These are phyloP conservation scores for Astragalus membranaceus DNA, from an alignment of 306 rosid genomes.

Conservation along the genomic window DNA sequence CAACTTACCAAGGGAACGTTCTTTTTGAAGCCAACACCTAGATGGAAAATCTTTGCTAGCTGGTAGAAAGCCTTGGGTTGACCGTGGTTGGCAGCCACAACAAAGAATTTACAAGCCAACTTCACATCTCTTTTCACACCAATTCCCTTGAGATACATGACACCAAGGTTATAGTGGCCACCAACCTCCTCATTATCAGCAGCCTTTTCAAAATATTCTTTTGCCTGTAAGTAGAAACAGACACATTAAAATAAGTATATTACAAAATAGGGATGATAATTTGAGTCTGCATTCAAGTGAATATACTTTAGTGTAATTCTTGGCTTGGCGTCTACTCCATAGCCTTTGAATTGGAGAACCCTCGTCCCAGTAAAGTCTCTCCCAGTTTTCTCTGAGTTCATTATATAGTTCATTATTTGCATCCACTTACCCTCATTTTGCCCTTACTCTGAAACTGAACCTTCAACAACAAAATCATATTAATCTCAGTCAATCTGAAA, in stretches of 20 bases:
- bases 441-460: too few relatives aligned
- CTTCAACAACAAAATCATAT: too few relatives aligned
- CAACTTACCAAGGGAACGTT: too few relatives aligned
- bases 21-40: too few relatives aligned
- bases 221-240: conserved; percentile 49
- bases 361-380: too few relatives aligned
- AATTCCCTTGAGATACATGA: conserved; percentile 90
- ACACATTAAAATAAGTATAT: neutral
- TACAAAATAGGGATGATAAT: neutral
- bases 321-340: conserved; percentile 82
- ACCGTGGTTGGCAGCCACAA: conserved; percentile 79
- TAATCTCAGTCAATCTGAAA: too few relatives aligned
- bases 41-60: too few relatives aligned
- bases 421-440: too few relatives aligned
- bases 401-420: too few relatives aligned
- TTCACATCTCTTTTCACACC: conserved; percentile 89
- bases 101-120: conserved; percentile 56
- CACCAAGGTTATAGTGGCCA: conserved; percentile 91
- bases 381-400: too few relatives aligned
- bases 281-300: neutral
- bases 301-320: conserved; percentile 82
- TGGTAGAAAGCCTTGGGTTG: too few relatives aligned
- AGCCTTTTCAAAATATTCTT: conserved; percentile 94
- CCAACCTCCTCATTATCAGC: conserved; percentile 69
- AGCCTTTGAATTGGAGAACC: too few relatives aligned